Percentiles rank a stretch among this genome's conserved stretches.
These are phyloP conservation scores for Scedosporium aurantiacum DNA, from an alignment of 2,329 filamentous ascomycete genomes.

Conservation along the genomic window DNA sequence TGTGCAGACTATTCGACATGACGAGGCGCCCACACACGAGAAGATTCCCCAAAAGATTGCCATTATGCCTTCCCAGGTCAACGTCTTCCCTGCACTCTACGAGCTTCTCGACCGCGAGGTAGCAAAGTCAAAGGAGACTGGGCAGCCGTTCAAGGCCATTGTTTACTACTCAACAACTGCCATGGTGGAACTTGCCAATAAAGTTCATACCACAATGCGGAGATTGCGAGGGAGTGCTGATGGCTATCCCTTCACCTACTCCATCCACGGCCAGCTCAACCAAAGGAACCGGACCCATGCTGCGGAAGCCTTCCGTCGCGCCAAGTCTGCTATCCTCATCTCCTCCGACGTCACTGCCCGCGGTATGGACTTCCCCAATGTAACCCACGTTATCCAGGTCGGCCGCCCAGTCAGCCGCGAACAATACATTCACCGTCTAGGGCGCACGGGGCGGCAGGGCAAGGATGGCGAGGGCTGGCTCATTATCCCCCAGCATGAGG, in stretches of 20 bases:
- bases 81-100: constrained; percentile 63
- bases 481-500: constrained; percentile 46
- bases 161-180: constrained; percentile 78
- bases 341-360: constrained; percentile 72
- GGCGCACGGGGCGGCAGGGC: constrained; percentile 65
- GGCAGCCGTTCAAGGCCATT: constrained; percentile 82
- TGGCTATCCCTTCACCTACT: constrained; percentile 28
- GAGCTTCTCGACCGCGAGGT: constrained; percentile 60
- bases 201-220: constrained; percentile 25
- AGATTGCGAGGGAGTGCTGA: neutral
- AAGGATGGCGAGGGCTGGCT: constrained; percentile 64
- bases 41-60: constrained; percentile 73
- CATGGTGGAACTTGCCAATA: constrained; percentile 54
- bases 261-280: constrained; percentile 70
- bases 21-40: constrained; percentile 78
- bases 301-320: constrained; percentile 59
- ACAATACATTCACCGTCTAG: constrained; percentile 66
- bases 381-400: constrained; percentile 69
- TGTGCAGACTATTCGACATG: constrained; percentile 72
- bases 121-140: constrained; percentile 26
- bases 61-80: constrained; percentile 56
- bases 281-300: constrained; percentile 59
- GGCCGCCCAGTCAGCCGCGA: constrained; percentile 54
- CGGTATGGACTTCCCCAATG: constrained; percentile 73
- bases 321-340: constrained; percentile 54